phyloP scores from a whole-genome alignment of 805 yeast genomes.

The Wickerhamomyces hampshirensis region DNA sequence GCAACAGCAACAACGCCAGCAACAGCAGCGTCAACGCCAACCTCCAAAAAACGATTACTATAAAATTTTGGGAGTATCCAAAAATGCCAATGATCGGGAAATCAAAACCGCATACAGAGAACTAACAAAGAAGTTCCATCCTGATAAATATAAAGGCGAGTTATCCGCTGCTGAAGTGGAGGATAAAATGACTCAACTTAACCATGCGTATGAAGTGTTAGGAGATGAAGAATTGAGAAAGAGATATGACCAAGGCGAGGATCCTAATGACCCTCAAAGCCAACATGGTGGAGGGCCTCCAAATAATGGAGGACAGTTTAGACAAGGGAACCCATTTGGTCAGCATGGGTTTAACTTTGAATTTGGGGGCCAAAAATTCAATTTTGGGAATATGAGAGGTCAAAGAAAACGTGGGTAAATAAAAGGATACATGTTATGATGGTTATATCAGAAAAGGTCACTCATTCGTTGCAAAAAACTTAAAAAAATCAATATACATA shows the following conservation, averaged over 20 bases:
- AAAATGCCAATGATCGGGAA: slow-evolving; percentile 63
- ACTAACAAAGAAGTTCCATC: slow-evolving; percentile 79
- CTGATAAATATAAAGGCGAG: slow-evolving; percentile 81
- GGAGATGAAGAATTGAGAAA: slow-evolving; percentile 59
- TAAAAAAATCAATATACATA: no score
- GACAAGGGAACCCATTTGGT: slow-evolving; percentile 7
- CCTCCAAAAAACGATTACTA: slow-evolving; percentile 63
- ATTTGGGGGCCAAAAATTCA: slow-evolving; percentile 2
- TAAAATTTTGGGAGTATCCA: slow-evolving; percentile 63
- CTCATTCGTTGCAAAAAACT: no score
- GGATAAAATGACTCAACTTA: slow-evolving; percentile 83
- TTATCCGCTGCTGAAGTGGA: slow-evolving; percentile 66
- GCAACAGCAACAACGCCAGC: slow-evolving; percentile 34
- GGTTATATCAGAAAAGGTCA: no score
- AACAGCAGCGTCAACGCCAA: slow-evolving; percentile 30
- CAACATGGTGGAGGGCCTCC: slow-evolving; percentile 5
- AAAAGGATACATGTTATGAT: no score
- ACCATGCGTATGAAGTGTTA: slow-evolving; percentile 86
- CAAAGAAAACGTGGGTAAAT: neutral
- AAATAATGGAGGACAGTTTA: neutral
- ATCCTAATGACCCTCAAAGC: slow-evolving; percentile 39
- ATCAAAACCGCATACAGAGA: slow-evolving; percentile 79
- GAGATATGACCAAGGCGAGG: slow-evolving; percentile 52
- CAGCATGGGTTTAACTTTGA: slow-evolving; percentile 2
- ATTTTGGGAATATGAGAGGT: slow-evolving; percentile 2